Evolutionary conservation across 163 green algal species (phyloP).

Genomic region (Volvox carteri): DNA sequence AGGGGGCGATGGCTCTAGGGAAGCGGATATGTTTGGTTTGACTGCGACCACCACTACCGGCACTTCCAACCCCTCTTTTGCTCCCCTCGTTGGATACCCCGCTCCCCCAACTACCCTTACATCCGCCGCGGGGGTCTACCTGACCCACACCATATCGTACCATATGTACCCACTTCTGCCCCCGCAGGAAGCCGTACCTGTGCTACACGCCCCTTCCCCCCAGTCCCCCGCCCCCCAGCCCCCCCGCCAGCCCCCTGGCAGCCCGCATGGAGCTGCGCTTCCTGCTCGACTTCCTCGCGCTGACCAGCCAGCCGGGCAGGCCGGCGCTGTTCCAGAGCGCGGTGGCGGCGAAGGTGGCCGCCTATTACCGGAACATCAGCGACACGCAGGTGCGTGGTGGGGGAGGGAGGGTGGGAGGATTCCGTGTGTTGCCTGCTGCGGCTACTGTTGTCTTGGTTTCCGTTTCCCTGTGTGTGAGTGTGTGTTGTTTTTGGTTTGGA

Average conservation of each 20-base stretch:
- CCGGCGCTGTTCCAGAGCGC: not conserved
- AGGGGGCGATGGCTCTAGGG: not conserved
- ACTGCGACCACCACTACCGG: not conserved
- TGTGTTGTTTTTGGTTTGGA: not conserved
- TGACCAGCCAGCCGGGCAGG: not conserved
- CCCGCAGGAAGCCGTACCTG: conserved; percentile 26
- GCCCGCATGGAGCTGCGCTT: conserved; percentile 21
- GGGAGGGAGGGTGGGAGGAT: not conserved
- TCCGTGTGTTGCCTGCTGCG: not conserved
- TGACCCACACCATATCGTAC: not conserved
- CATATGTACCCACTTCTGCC: not conserved
- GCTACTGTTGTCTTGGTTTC: not conserved
- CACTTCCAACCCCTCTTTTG: not conserved
- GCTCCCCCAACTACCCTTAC: not conserved
- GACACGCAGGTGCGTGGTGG: not conserved
- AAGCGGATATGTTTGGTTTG: not conserved
- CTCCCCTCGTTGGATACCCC: not conserved
- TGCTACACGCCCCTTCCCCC: conserved; percentile 11
- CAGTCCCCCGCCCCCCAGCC: conserved; percentile 18
- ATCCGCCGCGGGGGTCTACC: not conserved
- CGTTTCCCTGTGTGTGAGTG: not conserved
- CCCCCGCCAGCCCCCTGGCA: not conserved
- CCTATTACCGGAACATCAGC: not conserved
- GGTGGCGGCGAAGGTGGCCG: not conserved
- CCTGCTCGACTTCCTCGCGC: not conserved